Base-by-base conservation (phyloP, 345 rosid genomes). In the Sisymbrium altissimum region DNA sequence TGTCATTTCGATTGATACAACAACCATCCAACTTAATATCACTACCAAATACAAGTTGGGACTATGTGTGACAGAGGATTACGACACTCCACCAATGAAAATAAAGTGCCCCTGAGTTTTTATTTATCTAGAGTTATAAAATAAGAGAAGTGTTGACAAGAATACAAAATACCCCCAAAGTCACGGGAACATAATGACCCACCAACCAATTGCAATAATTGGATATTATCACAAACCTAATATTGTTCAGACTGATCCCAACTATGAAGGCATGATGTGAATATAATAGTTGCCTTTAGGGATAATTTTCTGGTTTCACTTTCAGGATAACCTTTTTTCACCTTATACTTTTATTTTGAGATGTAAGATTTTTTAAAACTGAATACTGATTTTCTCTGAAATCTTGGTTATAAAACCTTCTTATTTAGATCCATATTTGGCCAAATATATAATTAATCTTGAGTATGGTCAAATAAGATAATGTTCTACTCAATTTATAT, bases 1-100 rank as follows among this genome's bases (percentile, higher is more conserved):
- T 45, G 72, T 74, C 72, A 73, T 45, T 9, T 44, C 0, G 71
- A 65, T 25, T 36, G 59, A 65, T 73, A 56, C 39, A 35, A 43
- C 57, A 72, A 43, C 46, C 41, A 30, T 29, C 66, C 71, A 56
- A 36, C 58, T 56, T 35, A 30, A 21, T 60, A 30, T 68, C 40
- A 52, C 41, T 60, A 61, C 52, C n/a, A 61, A 68, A 50, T 14
- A 68, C 74, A 75, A 68, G 69, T 52, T 75, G 79, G 46, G 54
- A 32, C 56, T 56, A 49, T 46, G 35, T 15, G 45, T 39, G 54
- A 66, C 1, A 74, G 50, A 49, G 11, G 73, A 67, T 32, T 67
- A 75, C 19, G 74, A 61, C 64, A 60, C 63, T 12, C 35, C 74
- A 75, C 79, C 70, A 75, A 68, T 75, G 60, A 58, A 21, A 2